Base-by-base conservation (phyloP, 495 filamentous ascomycete genomes). In the Penicillium macrosclerotiorum region DNA sequence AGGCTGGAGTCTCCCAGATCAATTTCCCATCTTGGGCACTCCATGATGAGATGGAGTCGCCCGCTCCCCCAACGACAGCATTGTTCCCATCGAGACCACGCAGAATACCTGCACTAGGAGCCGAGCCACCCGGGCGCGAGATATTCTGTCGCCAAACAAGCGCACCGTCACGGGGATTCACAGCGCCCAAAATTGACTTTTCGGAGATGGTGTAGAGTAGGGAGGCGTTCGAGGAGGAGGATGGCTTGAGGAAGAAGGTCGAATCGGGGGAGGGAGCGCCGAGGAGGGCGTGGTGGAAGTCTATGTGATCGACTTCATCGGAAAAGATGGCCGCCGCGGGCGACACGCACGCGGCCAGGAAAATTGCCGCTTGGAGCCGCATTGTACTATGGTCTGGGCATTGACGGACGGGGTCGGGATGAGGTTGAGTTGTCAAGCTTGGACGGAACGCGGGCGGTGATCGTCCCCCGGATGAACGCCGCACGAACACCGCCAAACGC, bases 231-330 rank as follows among this genome's bases (percentile, higher is more conserved):
- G 90, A 91, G 42, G 84, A 75, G 13, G 80, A 67, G 44, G 83
- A 78, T 9, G 93, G 94, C 47, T 82, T 83, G 69, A 96, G 90
- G 79, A 97, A 96, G 77, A 99, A 96, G 38, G 90, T 95, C 27
- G 89, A 88, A 32, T 86, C 78, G 63, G 78, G 69, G 54, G 85
- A 83, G 46, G 94, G 90, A 13, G 85, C 63, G 52, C 93, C 93
- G 55, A 97, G 72, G 29, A 97, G 83, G 40, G 86, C 81, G 70
- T 92, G 83, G 69, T 97, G 94, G 75, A 87, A 97, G 71, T 99
- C 93, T 63, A 90, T 79, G 59, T 88, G 80, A 71, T 84, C 88
- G 59, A 95, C 90, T 61, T 97, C 93, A 59, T 99, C 93, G 38
- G 78, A 72, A 72, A 86, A 95, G 51, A 97, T 84, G 55, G 89